phyloP scores from a whole-genome alignment of 2,329 filamentous ascomycete species.

The Xylaria multiplex region DNA sequence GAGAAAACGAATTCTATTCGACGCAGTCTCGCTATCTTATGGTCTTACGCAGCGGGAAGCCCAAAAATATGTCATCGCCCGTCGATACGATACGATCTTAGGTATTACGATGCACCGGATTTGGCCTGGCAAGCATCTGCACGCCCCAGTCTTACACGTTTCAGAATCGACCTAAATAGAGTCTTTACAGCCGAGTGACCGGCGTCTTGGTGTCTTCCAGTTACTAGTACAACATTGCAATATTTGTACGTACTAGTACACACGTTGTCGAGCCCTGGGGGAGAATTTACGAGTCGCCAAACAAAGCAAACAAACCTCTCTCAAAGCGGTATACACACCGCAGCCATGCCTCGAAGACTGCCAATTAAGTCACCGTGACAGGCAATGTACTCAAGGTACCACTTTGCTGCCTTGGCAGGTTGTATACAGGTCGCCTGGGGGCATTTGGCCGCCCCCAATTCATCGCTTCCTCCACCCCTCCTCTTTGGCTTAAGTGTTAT shows the following conservation, averaged over 20 bases:
- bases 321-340: not conserved
- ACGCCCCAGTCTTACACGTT: conserved; percentile 8
- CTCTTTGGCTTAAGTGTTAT: not conserved
- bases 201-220: not conserved
- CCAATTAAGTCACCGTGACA: not conserved
- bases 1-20: not conserved
- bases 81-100: not conserved
- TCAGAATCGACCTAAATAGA: not conserved
- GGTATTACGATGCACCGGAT: conserved; percentile 4
- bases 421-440: not conserved
- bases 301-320: not conserved
- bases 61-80: not conserved
- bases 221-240: not conserved
- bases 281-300: not conserved
- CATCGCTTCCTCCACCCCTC: not conserved
- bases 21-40: conserved; percentile 1
- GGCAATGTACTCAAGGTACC: not conserved
- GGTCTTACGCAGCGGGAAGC: not conserved
- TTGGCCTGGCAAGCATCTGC: not conserved
- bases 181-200: not conserved
- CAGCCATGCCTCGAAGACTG: not conserved
- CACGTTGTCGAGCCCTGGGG: too few relatives aligned
- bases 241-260: not conserved
- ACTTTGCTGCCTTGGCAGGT: conserved; percentile 5
- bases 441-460: conserved; percentile 3